Base-by-base conservation (phyloP, 257 asterid genomes). In the Nicotiana paniculata region DNA sequence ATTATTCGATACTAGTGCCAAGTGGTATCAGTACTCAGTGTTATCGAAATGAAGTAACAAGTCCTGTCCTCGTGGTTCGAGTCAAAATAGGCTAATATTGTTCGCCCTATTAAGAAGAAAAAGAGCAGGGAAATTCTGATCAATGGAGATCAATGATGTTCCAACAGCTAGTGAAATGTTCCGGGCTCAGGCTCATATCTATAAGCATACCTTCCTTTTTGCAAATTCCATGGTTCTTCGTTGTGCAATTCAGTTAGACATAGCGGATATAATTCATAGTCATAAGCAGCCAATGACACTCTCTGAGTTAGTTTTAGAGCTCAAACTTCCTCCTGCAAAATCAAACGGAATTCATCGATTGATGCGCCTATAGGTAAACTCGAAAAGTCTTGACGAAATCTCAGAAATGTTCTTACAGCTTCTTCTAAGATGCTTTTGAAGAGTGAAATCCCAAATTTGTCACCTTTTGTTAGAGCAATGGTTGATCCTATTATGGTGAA, bases 241-340 rank as follows among this genome's bases (percentile, higher is more conserved):
- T 24, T 75, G 83, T 57, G 86, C 86, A 8, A 24, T 86, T 61
- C 81, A 86, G 13, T 66, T 85, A 55, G 85, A 83, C 35, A 58
- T 85, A 39, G 81, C 85, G 1, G 85, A 85, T 77, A 51, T 74
- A 11, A 75, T 83, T 64, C 86, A 86, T 62, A 74, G 16, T n/a
- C 81, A 85, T 26, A 81, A 81, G 77, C 61, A 85, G 39, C 84
- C 88, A 13, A 83, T 85, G 83, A 64, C 77, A 4, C 77, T 86
- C 1, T 17, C 83, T 4, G 28, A 80, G 3, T 62, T 83, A 5
- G 79, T 81, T 30, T 35, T 66, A 0, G 32, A 59, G 9, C 86
- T 83, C 9, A 72, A 82, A 2, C 81, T 86, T 35, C 51, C 69
- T 48, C 16, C 59, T 32, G n/a, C 32, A 26, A 86, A 64, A 83